A percentile compares a stretch with the other conserved stretches of the same genome.
These are phyloP conservation scores for Penicillium cinerascens DNA, from an alignment of 495 filamentous ascomycete species.

Conservation along the genomic window DNA sequence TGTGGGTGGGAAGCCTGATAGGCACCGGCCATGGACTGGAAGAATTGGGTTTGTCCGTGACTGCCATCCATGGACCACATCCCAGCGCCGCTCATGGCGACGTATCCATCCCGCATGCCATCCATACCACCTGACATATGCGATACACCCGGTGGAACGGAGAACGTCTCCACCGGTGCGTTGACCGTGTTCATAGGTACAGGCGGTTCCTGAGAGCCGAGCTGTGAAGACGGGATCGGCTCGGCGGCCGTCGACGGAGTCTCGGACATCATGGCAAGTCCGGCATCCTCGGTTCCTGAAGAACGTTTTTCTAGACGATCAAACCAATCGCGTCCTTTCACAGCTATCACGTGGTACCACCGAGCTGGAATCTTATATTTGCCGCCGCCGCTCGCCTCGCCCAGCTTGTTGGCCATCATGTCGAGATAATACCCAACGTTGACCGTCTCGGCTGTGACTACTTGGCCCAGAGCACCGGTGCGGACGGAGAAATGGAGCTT, in stretches of 20 bases:
- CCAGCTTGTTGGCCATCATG: slow-evolving; percentile 32
- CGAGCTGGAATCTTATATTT: slow-evolving; percentile 39
- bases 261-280: slow-evolving; percentile 3
- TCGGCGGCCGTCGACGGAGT: slow-evolving; percentile 8
- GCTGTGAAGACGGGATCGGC: slow-evolving; percentile 3
- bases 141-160: slow-evolving; percentile 10
- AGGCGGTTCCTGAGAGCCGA: slow-evolving; percentile 9
- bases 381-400: slow-evolving; percentile 35
- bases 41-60: slow-evolving; percentile 15
- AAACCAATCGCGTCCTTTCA: slow-evolving; percentile 37
- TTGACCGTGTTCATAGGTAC: slow-evolving; percentile 7
- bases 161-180: slow-evolving; percentile 12
- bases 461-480: slow-evolving; percentile 39
- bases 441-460: slow-evolving; percentile 39
- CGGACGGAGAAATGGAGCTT: slow-evolving; percentile 50
- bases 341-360: slow-evolving; percentile 36
- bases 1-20: slow-evolving; percentile 19
- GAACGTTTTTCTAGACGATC: slow-evolving; percentile 31
- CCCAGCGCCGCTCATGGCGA: slow-evolving; percentile 16
- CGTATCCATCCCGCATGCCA: slow-evolving; percentile 19
- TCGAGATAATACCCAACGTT: slow-evolving; percentile 47
- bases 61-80: slow-evolving; percentile 27
- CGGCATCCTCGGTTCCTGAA: slow-evolving; percentile 1
- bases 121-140: slow-evolving; percentile 18
- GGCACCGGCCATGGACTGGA: slow-evolving; percentile 9